Base-by-base conservation (phyloP, 345 rosid species). In the Ceriops tagal region DNA sequence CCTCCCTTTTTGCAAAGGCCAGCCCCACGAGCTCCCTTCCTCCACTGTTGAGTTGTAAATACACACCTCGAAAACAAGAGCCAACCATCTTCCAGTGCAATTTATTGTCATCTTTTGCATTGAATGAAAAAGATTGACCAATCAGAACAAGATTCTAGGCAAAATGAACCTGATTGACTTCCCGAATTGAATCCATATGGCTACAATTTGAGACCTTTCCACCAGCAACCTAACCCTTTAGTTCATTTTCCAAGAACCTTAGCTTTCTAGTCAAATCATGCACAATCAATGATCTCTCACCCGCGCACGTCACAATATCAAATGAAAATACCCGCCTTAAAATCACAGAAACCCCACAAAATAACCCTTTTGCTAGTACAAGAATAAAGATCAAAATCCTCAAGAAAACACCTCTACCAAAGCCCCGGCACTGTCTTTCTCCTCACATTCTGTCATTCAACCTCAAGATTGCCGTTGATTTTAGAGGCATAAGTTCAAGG, bases 1-100 rank as follows among this genome's bases (percentile, higher is more conserved):
- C 96, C 96, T 1, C 91, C 88, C 10, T 0, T 92, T 86, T 55
- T 87, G 98, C 77, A 95, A 72, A 67, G 99, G 98, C 98, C 99
- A 95, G 27, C 92, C 98, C 98, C 97, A 90, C 43, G 88, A 73
- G 75, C 85, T 85, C 31, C 92, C 92, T 68, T 92, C 99, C 80
- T 90, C 99, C 11, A 61, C 53, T 22, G 69, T 61, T 2, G 98
- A 92, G 69, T 86, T 90, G 61, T 85, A 90, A 95, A 62, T 6
- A 79, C 65, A 70, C 99, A 95, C 62, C 78, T 77, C 3, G 93
- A 92, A 63, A 71, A 77, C 84, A 89, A 79, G 28, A 84, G 75
- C 51, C 76, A 37, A 70, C 86, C 90, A 80, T 82, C 86, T 93
- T 89, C 58, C 66, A 62, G 52, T 22, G 19, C 62, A 51, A 15